Evolutionary conservation across 768 basidiomycete species (phyloP).

Genomic region (Termitomyces sp.): DNA sequence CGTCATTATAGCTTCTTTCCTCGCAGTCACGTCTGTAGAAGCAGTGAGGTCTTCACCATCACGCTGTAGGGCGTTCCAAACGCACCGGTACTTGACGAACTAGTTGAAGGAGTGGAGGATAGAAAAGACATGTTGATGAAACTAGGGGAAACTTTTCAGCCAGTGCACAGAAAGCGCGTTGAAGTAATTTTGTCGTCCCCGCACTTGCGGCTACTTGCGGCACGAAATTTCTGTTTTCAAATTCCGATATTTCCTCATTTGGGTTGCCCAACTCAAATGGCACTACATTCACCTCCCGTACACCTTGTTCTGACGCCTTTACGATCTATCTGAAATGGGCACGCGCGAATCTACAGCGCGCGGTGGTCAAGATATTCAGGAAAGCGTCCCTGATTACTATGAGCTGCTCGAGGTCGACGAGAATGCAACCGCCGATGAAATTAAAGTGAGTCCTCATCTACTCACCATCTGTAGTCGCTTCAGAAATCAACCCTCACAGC

Average conservation of each 20-base stretch:
- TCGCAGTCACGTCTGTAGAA: slow-evolving; percentile 39
- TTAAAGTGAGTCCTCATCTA: slow-evolving; percentile 53
- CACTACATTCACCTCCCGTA: too few relatives aligned
- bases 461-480: not conserved
- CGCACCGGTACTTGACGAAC: slow-evolving; percentile 1
- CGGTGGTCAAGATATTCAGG: slow-evolving; percentile 15
- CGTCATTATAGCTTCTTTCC: slow-evolving; percentile 58
- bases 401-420: slow-evolving; percentile 78
- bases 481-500: slow-evolving; percentile 36
- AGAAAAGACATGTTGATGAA: slow-evolving; percentile 8
- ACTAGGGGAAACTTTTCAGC: not conserved
- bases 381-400: slow-evolving; percentile 66
- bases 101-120: not conserved
- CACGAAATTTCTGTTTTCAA: slow-evolving; percentile 15
- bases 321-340: slow-evolving; percentile 52
- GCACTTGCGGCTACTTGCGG: not conserved
- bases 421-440: slow-evolving; percentile 81
- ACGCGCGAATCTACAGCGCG: slow-evolving; percentile 60
- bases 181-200: not conserved
- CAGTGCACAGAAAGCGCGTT: not conserved
- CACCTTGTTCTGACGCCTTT: not conserved
- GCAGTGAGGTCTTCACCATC: not conserved
- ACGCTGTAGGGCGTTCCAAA: not conserved
- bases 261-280: not conserved
- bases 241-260: slow-evolving; percentile 16